Percentiles rank a stretch among this genome's conserved stretches.
Conservation (phyloP, 768 basidiomycete species). For the Agrocybe chaxingu region DNA sequence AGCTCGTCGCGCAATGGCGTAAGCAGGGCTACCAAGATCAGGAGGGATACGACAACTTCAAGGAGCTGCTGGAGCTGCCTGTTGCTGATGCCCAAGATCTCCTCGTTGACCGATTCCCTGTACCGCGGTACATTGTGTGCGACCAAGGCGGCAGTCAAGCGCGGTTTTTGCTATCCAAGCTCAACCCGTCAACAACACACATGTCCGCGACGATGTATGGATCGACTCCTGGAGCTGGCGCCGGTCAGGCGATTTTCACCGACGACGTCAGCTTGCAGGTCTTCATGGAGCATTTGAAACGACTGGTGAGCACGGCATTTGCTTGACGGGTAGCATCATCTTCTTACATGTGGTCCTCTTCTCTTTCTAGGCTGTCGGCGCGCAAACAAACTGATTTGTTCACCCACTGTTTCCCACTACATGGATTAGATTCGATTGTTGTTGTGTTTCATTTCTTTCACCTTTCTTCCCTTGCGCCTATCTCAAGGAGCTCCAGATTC, state of each 20-base stretch:
- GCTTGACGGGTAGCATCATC: not conserved
- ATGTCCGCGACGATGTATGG: constrained; percentile 92
- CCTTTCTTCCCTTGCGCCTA: not conserved
- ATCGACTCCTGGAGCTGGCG: constrained; percentile 56
- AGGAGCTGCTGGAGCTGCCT: constrained; percentile 85
- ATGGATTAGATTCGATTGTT: constrained; percentile 4
- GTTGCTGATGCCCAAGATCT: constrained; percentile 93
- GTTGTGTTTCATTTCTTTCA: not conserved
- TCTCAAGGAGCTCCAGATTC: not conserved
- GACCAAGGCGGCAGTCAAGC: constrained; percentile 98
- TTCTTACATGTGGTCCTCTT: not conserved
- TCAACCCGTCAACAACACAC: constrained; percentile 98
- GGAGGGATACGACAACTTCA: constrained; percentile 98
- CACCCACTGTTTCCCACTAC: not conserved
- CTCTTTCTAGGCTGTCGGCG: constrained; percentile 11
- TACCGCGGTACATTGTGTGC: constrained; percentile 96
- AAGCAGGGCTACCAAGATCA: constrained; percentile 99
- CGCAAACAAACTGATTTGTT: constrained; percentile 2
- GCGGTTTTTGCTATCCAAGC: constrained; percentile 93
- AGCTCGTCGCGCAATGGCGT: constrained; percentile 95
- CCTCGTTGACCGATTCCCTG: constrained; percentile 92
- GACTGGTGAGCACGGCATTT: constrained; percentile 56
- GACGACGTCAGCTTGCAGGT: constrained; percentile 98
- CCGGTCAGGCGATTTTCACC: constrained; percentile 94
- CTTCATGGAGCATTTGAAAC: constrained; percentile 97